These are phyloP conservation scores for Calocybe gangraenosa DNA, from an alignment of 768 basidiomycete genomes.

Conservation along the genomic window DNA sequence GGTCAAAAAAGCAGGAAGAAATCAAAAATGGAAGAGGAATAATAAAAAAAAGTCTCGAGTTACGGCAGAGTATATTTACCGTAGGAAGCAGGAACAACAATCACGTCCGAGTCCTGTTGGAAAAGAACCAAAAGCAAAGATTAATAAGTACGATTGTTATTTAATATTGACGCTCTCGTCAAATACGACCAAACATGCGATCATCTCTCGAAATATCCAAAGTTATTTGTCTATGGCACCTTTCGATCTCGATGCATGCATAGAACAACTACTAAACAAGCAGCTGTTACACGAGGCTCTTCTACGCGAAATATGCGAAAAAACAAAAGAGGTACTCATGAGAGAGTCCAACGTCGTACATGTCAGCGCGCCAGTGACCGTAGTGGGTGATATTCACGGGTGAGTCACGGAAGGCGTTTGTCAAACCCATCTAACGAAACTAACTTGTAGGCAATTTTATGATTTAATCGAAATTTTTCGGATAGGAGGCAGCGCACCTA, in stretches of 20 bases:
- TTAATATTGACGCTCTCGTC: slow-evolving; percentile 21
- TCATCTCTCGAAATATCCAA: slow-evolving; percentile 19
- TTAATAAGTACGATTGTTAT: too few species aligned
- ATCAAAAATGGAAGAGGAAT: slow-evolving; percentile 13
- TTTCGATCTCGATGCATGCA: slow-evolving; percentile 97
- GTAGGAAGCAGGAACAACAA: too few species aligned
- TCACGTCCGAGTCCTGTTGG: too few species aligned
- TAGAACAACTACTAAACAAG: slow-evolving; percentile 83
- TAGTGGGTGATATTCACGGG: slow-evolving; percentile 99
- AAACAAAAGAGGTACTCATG: slow-evolving; percentile 99
- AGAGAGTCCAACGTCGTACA: slow-evolving; percentile 98
- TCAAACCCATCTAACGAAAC: too few species aligned
- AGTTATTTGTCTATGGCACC: slow-evolving; percentile 42
- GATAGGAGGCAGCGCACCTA: slow-evolving; percentile 94
- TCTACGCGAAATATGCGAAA: slow-evolving; percentile 97
- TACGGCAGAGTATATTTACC: slow-evolving; percentile 5
- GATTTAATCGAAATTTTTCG: slow-evolving; percentile 99
- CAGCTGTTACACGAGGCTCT: slow-evolving; percentile 94
- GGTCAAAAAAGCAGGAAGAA: slow-evolving; percentile 7
- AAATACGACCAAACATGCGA: slow-evolving; percentile 34
- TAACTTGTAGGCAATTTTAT: slow-evolving; percentile 99
- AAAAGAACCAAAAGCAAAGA: too few species aligned
- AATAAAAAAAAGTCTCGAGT: slow-evolving; percentile 5
- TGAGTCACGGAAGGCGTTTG: slow-evolving; percentile 59
- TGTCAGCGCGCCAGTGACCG: slow-evolving; percentile 93